Percentiles rank a stretch among this genome's conserved stretches.
phyloP scores from a whole-genome alignment of 805 yeast genomes.

The Brettanomyces custersianus region DNA sequence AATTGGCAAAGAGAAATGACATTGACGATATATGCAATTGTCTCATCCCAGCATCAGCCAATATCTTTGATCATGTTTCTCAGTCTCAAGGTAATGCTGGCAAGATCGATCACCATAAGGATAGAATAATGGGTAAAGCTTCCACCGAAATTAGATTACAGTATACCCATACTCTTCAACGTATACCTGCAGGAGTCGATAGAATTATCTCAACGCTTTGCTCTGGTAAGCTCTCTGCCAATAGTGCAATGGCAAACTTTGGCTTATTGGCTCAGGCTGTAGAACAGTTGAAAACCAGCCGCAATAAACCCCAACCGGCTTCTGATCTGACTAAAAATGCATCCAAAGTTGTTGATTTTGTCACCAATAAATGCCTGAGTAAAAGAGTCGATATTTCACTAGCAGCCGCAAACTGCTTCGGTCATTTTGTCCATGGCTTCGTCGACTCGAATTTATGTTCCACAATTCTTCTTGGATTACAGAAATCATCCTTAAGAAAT shows the following conservation, averaged over 20 bases:
- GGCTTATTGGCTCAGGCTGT: conserved; percentile 13
- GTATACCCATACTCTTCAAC: conserved; percentile 14
- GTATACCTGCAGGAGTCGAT: conserved; percentile 5
- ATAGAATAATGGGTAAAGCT: conserved; percentile 29
- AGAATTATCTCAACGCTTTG: conserved; percentile 8
- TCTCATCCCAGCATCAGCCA: conserved; percentile 25
- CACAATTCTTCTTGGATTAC: conserved; percentile 41
- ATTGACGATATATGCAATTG: conserved; percentile 15
- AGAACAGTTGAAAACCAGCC: background rate
- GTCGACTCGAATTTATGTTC: conserved; percentile 8
- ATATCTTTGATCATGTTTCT: conserved; percentile 26
- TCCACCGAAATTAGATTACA: conserved; percentile 22
- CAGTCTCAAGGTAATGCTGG: conserved; percentile 17
- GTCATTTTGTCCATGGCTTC: conserved; percentile 7
- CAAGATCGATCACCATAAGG: conserved; percentile 29
- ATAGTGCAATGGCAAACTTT: conserved; percentile 14
- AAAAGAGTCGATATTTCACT: conserved; percentile 18
- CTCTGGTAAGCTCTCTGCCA: conserved; percentile 10
- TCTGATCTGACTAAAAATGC: conserved; percentile 9
- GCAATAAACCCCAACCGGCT: conserved; percentile 3
- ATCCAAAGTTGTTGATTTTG: conserved; percentile 18
- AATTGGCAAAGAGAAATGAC: conserved; percentile 13
- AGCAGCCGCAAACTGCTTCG: conserved; percentile 14
- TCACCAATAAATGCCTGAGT: conserved; percentile 29
- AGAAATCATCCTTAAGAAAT: conserved; percentile 68